These are phyloP conservation scores for Viola pubescens DNA, from an alignment of 441 rosid genomes.

Conservation along the genomic window DNA sequence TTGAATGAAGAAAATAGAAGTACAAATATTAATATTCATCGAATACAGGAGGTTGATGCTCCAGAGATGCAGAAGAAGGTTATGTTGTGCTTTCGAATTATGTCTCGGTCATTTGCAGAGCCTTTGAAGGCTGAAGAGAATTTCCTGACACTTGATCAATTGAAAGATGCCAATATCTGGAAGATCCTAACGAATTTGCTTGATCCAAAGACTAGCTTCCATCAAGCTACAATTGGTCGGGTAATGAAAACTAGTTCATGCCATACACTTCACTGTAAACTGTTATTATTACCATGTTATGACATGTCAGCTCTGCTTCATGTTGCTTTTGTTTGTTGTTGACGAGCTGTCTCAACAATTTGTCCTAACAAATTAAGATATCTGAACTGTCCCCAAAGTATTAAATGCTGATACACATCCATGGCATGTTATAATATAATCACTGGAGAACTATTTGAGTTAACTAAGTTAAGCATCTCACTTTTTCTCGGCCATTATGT, in stretches of 20 bases:
- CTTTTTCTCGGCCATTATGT: background rate
- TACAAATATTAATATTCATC: slow-evolving; percentile 20
- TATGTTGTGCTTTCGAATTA: slow-evolving; percentile 65
- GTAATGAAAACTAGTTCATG: slow-evolving; percentile 26
- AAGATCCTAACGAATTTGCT: slow-evolving; percentile 65
- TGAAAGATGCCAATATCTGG: slow-evolving; percentile 95
- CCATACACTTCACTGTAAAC: too few relatives aligned
- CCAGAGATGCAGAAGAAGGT: slow-evolving; percentile 82
- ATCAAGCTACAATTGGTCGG: slow-evolving; percentile 57
- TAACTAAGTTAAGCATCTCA: background rate
- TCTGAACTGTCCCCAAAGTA: too few relatives aligned
- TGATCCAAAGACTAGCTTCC: slow-evolving; percentile 68
- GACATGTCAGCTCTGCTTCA: too few relatives aligned
- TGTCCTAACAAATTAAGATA: too few relatives aligned
- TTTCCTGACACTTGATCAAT: slow-evolving; percentile 85
- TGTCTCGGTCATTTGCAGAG: slow-evolving; percentile 90
- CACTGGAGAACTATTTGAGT: background rate
- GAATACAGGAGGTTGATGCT: slow-evolving; percentile 68
- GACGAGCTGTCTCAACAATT: too few relatives aligned
- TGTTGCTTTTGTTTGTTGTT: too few relatives aligned
- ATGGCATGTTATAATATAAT: background rate
- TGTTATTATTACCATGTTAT: too few relatives aligned
- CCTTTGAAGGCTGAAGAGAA: slow-evolving; percentile 79
- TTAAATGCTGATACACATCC: too few relatives aligned
- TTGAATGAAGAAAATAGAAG: slow-evolving; percentile 17